These are phyloP conservation scores for Fraxinus angustifolia DNA, from an alignment of 305 asterid genomes.

Conservation along the genomic window DNA sequence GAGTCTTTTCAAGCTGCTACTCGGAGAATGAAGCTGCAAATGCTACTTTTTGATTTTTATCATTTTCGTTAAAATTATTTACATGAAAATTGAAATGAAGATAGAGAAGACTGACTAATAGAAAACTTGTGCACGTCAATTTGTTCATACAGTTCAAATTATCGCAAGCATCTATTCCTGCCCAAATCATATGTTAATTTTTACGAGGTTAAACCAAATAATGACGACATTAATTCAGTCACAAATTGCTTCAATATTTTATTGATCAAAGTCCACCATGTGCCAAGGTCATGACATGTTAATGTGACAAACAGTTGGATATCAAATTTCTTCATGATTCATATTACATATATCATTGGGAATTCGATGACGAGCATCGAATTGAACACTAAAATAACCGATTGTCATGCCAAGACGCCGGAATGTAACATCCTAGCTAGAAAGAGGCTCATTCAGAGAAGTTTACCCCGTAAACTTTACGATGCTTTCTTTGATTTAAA, in stretches of 20 bases:
- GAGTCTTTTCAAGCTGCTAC: not conserved
- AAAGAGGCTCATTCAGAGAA: not conserved
- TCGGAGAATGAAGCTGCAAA: not conserved
- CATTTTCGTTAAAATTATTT: not conserved
- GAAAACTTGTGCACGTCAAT: not conserved
- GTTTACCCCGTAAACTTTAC: slow-evolving; percentile 22
- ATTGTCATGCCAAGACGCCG: not conserved
- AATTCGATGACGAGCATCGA: not conserved
- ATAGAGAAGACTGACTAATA: not conserved
- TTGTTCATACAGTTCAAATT: not conserved
- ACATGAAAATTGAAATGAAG: not conserved
- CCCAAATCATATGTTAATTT: not conserved
- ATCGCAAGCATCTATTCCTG: not conserved
- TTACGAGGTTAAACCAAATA: not conserved
- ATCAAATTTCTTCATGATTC: not conserved
- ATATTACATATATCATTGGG: not conserved
- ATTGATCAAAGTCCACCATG: not conserved
- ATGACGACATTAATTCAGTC: not conserved
- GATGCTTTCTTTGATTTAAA: slow-evolving; percentile 71
- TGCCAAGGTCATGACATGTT: not conserved
- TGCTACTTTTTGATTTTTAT: not conserved
- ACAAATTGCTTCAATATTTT: not conserved
- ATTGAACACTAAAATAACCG: not conserved
- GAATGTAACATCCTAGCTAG: not conserved
- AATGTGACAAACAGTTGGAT: not conserved